Evolutionary conservation across 1,284 basidiomycete genomes (phyloP), one percentile per base, ranked within the genome.

Genomic region (Volvariella surrecta): DNA sequence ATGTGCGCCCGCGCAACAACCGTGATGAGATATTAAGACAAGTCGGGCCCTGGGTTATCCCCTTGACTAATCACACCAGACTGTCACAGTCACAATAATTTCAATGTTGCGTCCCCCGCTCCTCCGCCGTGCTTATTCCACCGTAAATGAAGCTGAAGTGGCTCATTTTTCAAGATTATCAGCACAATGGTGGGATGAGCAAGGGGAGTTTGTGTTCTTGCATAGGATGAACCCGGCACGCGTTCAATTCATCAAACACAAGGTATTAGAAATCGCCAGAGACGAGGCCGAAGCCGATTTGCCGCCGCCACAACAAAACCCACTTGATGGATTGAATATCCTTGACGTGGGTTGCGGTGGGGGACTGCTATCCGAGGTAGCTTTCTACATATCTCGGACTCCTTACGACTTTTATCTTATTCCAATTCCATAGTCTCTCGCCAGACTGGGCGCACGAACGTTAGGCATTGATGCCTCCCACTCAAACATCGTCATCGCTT

Each of bases 141-240:
- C 68, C n/a, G 74, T 92, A 54, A 94, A 94, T 58, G 57, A 72
- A 1, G 73, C 74, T 43, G 94, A 98, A 62, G 88, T 99, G 42
- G 82, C 86, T 0, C 91, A 94, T 61, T 99, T 99, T 62, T 93
- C 93, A 3, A 75, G 77, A 28, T 79, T 99, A 1, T 92, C 92
- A 0, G 82, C 88, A 18, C 74, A 88, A 57, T 99, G 96, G 96
- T 99, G 96, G 96, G 83, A 97, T 61, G 90, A 96, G 58, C 73
- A 73, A 21, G 94, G 95, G 52, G 94, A 98, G 61, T 96, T 97
- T 57, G 76, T 71, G 2, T 69, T 95, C 31, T 67, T 99, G 24
- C 96, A 99, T 61, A 79, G 81, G 55, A 98, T 99, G 95, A 99
- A 99, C 63, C 91, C 92, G 0, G 74, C 85, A 9, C 74, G 96